These are phyloP conservation scores for Colletotrichum gloeosporioides DNA, from an alignment of 2,329 filamentous ascomycete species.

Conservation along the genomic window DNA sequence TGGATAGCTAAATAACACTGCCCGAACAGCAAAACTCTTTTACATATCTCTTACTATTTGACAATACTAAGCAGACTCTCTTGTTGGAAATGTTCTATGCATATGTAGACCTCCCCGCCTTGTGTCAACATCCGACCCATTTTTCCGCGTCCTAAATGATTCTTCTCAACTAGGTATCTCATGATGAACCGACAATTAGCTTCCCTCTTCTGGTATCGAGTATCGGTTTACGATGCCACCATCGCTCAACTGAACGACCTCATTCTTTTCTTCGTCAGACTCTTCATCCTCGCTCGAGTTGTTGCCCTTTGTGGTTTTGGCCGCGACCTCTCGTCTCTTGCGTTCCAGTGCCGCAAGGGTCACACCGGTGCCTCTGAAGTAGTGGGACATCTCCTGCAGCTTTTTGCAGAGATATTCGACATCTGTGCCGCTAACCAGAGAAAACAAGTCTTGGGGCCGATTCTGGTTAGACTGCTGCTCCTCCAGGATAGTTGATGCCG, in stretches of 20 bases:
- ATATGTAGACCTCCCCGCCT: background rate
- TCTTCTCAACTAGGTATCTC: background rate
- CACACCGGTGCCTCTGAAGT: background rate
- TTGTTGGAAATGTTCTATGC: background rate
- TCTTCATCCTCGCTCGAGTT: background rate
- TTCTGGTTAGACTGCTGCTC: background rate
- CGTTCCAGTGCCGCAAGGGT: background rate
- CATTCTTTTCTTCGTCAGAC: background rate
- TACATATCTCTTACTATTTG: background rate
- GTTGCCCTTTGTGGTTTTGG: background rate
- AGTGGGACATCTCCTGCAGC: background rate
- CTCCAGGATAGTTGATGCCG: background rate
- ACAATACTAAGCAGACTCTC: rapidly evolving
- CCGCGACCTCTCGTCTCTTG: background rate
- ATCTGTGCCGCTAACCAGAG: background rate
- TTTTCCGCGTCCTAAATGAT: background rate
- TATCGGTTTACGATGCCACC: background rate
- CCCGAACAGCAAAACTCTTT: too few relatives aligned
- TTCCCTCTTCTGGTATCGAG: background rate
- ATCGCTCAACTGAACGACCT: background rate
- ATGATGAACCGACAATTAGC: background rate
- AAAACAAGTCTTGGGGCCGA: background rate
- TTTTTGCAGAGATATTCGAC: background rate
- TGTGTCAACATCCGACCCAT: background rate
- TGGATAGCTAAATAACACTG: too few relatives aligned